Evolutionary conservation across 331 rosid genomes (phyloP), one percentile per base, ranked within the genome.

Genomic region (Rosa hybrid): DNA sequence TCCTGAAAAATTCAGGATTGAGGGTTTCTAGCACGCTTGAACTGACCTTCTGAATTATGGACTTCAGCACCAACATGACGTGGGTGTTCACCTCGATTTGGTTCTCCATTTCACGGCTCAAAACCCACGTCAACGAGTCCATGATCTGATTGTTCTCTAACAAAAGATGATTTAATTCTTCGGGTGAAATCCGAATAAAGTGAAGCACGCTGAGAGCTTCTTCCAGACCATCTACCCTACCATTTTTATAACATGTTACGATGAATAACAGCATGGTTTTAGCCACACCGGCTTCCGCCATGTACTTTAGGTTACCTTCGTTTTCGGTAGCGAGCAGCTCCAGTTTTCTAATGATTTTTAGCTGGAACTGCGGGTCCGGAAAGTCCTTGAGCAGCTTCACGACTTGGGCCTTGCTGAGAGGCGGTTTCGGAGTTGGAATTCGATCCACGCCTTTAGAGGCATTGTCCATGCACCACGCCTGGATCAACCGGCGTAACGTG

Each of bases 121-220:
- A 71, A 77, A 92, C 20, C 97, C 94, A 92, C 14, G 83, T 75
- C 20, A 92, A 53, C 30, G 89, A 84, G 56, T 90, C 85, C 46
- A 89, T 8, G 3, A 87, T 34, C 14, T 74, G 82, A 21, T 83
- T 74, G 69, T 81, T 86, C n/a, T 88, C 91, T 1, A 39, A 10
- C 1, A 86, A 20, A 34, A 84, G 60, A 5, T 21, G 42, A 16
- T 23, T 85, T 1, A 56, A 56, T 49, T 87, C 88, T 8, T 84
- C 81, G 0, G 68, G 10, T 6, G 94, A 79, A 42, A 84, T 60
- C 76, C 75, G 84, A 62, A 89, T 79, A 53, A 86, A 81, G 39
- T 83, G 88, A 48, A 92, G 77, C 0, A 89, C 72, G 62, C 89
- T 86, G 13, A 92, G 82, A 8, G 96, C 97, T 71, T 91, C 89